Evolutionary conservation across 192 early-diverging fungal species (phyloP), one percentile per base, ranked within the genome.

Genomic region (Coemansia sp.): DNA sequence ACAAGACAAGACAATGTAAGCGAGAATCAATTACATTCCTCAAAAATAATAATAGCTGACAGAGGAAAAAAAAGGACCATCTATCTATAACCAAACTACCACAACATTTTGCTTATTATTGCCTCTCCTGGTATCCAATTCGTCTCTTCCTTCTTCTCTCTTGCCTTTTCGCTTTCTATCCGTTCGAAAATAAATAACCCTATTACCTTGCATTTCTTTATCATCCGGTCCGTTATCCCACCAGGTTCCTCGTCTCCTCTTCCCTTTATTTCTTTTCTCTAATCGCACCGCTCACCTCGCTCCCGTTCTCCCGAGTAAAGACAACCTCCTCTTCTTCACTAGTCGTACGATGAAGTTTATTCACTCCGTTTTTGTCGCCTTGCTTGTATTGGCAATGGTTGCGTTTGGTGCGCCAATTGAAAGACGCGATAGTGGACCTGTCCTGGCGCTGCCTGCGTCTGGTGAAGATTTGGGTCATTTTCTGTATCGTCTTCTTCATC

Each of bases 401-500:
- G 41, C 58, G 2, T 20, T 64, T 5, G 55, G 49, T 5, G 71
- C 60, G 11, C 71, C 71, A 8, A 7, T 76, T 42, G 60, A 70
- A 7, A 73, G 73, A 41, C 74, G 71, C 32, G 64, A 74, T 7
- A 11, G 9, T 25, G 70, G 71, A 0, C 71, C 71, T 1, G 53
- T 68, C 32, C 53, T 81, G 0, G 60, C 74, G 8, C 63, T 81
- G 13, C 79, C 79, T 0, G 68, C 45, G 4, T 0, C 64, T 12
- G 70, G 74, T 13, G 79, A 81, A n/a, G 48, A 70, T 10, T 32
- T 50, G 11, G 70, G 66, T 9, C 51, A 45, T 25, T 81, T 64
- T 17, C 41, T 81, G 19, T 37, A 49, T 14, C 73, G 79, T 19
- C 14, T 81, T 9, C 43, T 76, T 3, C 0, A 19, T 8, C 45